Base-by-base conservation (phyloP, 768 basidiomycete species). In the Leccinellum albellum region DNA sequence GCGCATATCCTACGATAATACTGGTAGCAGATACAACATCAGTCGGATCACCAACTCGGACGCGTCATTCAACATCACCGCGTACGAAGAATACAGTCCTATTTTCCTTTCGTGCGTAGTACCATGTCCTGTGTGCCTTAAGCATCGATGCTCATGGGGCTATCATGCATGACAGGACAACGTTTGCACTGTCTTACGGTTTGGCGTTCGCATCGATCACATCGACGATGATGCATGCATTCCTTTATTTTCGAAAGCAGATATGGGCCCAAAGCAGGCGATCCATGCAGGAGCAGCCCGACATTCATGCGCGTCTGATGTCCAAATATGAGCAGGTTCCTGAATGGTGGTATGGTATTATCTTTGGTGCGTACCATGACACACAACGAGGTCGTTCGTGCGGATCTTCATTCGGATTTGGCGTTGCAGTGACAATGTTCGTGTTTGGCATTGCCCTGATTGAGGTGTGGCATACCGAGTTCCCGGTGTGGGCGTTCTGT, bases 161-260 rank as follows among this genome's bases (percentile, higher is more conserved):
- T 37, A 17, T n/a, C 17, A 35, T 35, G 8, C 1, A 5, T 1
- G 20, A 23, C 48, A 70, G 70, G 28, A 74, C 83, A 26, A 87
- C 88, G 0, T 93, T 92, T 65, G 86, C 91, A 13, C 72, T 93
- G 33, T 78, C 85, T 9, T 94, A 93, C 64, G 91, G 86, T 23
- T 76, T 93, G 9, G 88, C 87, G n/a, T 93, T 94, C 61, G 90
- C 90, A 2, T 80, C 84, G 29, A 86, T 93, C 69, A 88, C 90
- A 0, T 81, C 90, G 1, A 88, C 87, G 2, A 66, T 90, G 58
- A 82, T 78, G 28, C 92, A 94, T 63, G 82, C 89, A 71, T 76
- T 78, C 69, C 75, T 92, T 35, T 90, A 82, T 73, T 89, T 85
- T 79, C 83, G 89, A 62, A 87, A 89, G 66, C 88, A 89, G 66